A percentile compares a stretch with the other conserved stretches of the same genome.
These are phyloP conservation scores for Heritiera fomes DNA, from an alignment of 345 rosid genomes.

Conservation along the genomic window DNA sequence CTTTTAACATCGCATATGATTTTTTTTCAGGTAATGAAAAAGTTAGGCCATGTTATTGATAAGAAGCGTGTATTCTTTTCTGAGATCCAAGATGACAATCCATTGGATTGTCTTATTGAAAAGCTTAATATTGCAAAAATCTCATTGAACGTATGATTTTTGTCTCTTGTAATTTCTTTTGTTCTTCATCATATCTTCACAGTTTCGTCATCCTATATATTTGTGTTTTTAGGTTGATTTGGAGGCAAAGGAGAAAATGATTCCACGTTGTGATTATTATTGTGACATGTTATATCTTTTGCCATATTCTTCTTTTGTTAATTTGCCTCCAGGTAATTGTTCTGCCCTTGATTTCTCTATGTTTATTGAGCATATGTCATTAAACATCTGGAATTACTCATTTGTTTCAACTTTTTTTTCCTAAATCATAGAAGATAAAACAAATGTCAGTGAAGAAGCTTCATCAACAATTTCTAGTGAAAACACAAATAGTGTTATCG, in stretches of 20 bases:
- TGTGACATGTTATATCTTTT: slow-evolving; percentile 57
- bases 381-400: not conserved
- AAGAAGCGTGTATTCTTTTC: slow-evolving; percentile 63
- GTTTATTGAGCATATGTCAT: not conserved
- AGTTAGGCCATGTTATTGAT: slow-evolving; percentile 28
- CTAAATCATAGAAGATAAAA: slow-evolving; percentile 31
- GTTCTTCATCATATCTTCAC: not conserved
- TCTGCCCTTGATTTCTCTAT: not conserved
- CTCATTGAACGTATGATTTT: slow-evolving; percentile 41
- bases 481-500: slow-evolving; percentile 22
- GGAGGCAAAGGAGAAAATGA: slow-evolving; percentile 29
- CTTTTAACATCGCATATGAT: not conserved
- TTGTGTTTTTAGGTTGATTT: slow-evolving; percentile 42
- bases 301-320: slow-evolving; percentile 54
- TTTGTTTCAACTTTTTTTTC: not conserved
- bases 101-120: slow-evolving; percentile 45
- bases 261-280: slow-evolving; percentile 49
- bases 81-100: slow-evolving; percentile 52
- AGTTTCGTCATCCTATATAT: not conserved
- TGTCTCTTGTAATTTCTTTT: not conserved
- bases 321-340: slow-evolving; percentile 24
- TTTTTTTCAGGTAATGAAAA: slow-evolving; percentile 48
- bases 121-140: slow-evolving; percentile 50
- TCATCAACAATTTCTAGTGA: slow-evolving; percentile 60
- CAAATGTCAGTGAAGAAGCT: slow-evolving; percentile 43